Conservation (phyloP, 1,284 basidiomycete species). For the Cerrena zonata region DNA sequence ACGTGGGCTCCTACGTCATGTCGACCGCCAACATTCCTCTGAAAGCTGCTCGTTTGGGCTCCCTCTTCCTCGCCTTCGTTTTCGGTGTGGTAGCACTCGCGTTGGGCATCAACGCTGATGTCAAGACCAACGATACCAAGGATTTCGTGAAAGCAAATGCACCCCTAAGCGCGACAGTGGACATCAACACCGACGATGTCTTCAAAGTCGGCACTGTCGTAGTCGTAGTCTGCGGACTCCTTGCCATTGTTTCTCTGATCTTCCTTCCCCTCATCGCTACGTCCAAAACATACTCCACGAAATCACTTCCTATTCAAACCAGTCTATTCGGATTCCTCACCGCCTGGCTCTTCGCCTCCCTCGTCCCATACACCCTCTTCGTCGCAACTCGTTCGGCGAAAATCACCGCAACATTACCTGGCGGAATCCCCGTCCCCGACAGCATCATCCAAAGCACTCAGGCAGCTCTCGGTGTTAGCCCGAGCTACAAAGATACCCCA, state of each 20-base stretch:
- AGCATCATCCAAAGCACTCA: slow-evolving; percentile 35
- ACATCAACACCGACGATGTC: slow-evolving; percentile 35
- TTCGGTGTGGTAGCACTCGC: slow-evolving; percentile 32
- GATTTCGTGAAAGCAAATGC: slow-evolving; percentile 19
- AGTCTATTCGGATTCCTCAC: slow-evolving; percentile 39
- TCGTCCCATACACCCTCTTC: slow-evolving; percentile 49
- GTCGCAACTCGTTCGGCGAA: slow-evolving; percentile 43
- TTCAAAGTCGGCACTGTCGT: slow-evolving; percentile 41
- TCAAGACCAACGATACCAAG: slow-evolving; percentile 34
- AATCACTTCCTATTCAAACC: slow-evolving; percentile 31
- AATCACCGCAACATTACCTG: slow-evolving; percentile 41
- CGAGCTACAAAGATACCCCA: slow-evolving; percentile 41
- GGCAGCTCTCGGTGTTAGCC: slow-evolving; percentile 35
- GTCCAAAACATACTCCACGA: slow-evolving; percentile 15
- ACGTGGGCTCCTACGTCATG: too few relatives aligned
- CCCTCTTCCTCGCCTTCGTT: slow-evolving; percentile 32
- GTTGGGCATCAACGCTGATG: slow-evolving; percentile 36
- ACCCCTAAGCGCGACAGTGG: slow-evolving; percentile 26
- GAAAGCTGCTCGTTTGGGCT: slow-evolving; percentile 25
- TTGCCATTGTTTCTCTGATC: slow-evolving; percentile 35
- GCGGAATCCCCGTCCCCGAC: slow-evolving; percentile 32
- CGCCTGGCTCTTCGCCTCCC: slow-evolving; percentile 46
- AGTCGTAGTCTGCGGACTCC: slow-evolving; percentile 37
- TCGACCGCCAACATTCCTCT: slow-evolving; percentile 10
- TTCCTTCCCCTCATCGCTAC: slow-evolving; percentile 13